Evolutionary conservation across 2,329 filamentous ascomycete species (phyloP), one percentile per base, ranked within the genome.

Genomic region (Cladosporium halotolerans): DNA sequence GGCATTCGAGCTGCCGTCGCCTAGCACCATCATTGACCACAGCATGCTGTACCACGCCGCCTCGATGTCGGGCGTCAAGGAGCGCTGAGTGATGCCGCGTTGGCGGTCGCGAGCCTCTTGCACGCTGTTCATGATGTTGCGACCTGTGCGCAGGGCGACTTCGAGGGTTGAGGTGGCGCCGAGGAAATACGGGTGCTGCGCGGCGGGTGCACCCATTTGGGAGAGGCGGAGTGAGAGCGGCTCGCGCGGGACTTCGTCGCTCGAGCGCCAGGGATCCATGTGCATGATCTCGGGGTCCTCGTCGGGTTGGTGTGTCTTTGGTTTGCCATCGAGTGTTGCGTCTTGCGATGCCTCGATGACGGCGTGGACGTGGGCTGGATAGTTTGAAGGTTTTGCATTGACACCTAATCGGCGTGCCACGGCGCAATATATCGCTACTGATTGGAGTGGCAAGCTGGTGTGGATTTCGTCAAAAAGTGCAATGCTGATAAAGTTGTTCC

Each of bases 401-500:
- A 99, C 70, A 1, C 86, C 87, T 10, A 96, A 67, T 36, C 86
- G 79, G 52, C 81, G 78, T 1, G 89, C 91, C 13, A 97, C 69
- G 54, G 83, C 84, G 64, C 87, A 93, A 70, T 86, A 99, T 57
- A 97, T 95, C 55, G 85, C 86, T 52, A 86, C 86, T 1, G 89
- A 93, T 57, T 96, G 86, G 47, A 96, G 78, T 1, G 92, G 93
- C 8, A 96, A 77, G 1, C 90, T 92, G 28, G 88, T 84, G 63
- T 95, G 89, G 0, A 80, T 78, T 6, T 80, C 72, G 46, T 87
- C 83, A 34, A 82, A 83, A 41, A 97, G 75, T 3, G 88, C 89
- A 57, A 95, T 77, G 9, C 89, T 89, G 53, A 99, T 83, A 62
- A 96, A 88, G 62, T 88, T 95, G 69, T 97, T 95, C 57, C 88